Evolutionary conservation across 805 yeast species (phyloP).

Genomic region (Yamadazyma nakazawae): DNA sequence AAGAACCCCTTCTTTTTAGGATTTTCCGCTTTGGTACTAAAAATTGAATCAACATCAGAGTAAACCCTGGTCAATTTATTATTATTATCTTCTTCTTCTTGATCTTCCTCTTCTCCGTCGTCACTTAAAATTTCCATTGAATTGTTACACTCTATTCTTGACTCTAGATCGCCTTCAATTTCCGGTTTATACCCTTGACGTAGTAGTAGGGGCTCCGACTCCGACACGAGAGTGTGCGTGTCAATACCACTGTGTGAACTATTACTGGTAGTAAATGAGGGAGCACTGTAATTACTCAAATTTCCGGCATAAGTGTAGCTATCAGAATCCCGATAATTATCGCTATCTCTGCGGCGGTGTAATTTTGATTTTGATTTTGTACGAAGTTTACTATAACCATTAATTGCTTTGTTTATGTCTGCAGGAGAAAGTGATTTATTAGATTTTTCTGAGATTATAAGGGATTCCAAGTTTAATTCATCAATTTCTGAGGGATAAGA

Average conservation of each 20-base stretch:
- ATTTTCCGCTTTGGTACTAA: conserved; percentile 17
- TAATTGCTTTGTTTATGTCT: background rate
- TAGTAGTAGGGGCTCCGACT: no score
- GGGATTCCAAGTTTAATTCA: no score
- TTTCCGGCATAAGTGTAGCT: no score
- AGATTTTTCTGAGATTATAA: no score
- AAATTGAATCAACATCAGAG: conserved; percentile 28
- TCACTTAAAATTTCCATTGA: conserved; percentile 6
- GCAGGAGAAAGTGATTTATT: background rate
- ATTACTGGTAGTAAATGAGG: no score
- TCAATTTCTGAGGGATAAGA: no score
- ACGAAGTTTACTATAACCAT: background rate
- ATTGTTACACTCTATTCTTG: background rate
- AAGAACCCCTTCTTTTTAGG: conserved; percentile 7
- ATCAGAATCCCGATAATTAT: background rate
- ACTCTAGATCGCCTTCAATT: background rate
- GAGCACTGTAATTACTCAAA: no score
- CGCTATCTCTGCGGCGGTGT: background rate
- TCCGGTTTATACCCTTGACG: no score
- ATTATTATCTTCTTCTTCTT: no score
- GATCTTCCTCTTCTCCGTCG: conserved; percentile 14
- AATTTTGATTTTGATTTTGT: background rate
- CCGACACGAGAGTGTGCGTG: background rate
- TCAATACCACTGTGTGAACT: background rate
- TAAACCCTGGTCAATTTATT: conserved; percentile 19